Percentiles rank a stretch among this genome's conserved stretches.
Conservation (phyloP, 2,329 filamentous ascomycete species). For the Samsoniella hepiali region DNA sequence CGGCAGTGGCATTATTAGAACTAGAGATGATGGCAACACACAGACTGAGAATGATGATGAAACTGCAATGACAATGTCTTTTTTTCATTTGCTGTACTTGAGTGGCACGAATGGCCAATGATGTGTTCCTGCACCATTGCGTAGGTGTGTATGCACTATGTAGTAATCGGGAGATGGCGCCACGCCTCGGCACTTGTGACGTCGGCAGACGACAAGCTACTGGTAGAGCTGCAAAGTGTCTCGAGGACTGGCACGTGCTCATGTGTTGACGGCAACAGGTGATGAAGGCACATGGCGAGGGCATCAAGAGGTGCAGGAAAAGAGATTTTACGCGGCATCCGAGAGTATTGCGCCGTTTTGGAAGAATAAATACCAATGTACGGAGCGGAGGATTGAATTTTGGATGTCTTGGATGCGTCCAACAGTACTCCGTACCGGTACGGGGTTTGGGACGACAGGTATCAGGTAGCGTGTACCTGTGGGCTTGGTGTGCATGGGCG, state of each 20-base stretch:
- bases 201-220: not conserved
- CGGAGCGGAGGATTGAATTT: not conserved
- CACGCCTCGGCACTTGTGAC: conserved; percentile 15
- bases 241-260: conserved; percentile 15
- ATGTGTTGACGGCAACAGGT: not conserved
- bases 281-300: conserved; percentile 2
- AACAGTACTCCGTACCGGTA: not conserved
- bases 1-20: not conserved
- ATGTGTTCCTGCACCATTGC: too few relatives aligned
- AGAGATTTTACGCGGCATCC: not conserved
- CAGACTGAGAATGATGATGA: not conserved
- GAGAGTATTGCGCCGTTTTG: not conserved
- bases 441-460: not conserved
- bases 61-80: not conserved
- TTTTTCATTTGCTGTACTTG: not conserved
- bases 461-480: conserved; percentile 7
- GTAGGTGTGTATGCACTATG: not conserved
- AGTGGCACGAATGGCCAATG: too few relatives aligned
- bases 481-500: not conserved
- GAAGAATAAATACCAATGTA: not conserved
- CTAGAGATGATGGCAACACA: not conserved
- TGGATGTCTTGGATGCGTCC: not conserved
- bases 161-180: not conserved
- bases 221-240: not conserved
- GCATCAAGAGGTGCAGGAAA: not conserved